Evolutionary conservation across 148 eudicot species (phyloP), one percentile per base, ranked within the genome.

Genomic region (Rhododendron simsii): DNA sequence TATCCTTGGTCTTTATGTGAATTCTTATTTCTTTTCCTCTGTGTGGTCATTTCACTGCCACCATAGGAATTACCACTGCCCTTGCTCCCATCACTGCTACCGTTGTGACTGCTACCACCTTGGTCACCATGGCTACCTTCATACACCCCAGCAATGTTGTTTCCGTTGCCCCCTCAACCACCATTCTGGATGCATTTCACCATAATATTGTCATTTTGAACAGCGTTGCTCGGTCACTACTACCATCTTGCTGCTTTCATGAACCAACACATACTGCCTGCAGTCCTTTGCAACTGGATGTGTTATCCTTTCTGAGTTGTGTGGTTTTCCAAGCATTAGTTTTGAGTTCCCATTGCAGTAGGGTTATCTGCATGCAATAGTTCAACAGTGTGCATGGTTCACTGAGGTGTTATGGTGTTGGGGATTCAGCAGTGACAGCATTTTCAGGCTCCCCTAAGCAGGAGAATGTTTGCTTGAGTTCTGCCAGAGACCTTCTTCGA

Each of bases 81-180:
- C 35, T 80, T 57, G 55, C 11, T 35, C 61, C 82, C 20, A 50
- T 80, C 21, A 50, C n/a, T 48, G 82, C 37, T 80, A 50, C 82
- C 61, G 28, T 14, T 33, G 30, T 4, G 20, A 80, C 37, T 48
- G 20, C 50, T 51, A 14, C 82, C 53, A 21, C 28, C 30, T 78
- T 45, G 81, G 28, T 45, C 33, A 44, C 33, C 59, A 14, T 28
- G 21, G 59, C 61, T 51, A n/a, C 20, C 59, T 4, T 80, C 82
- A 50, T 28, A 30, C 82, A 80, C 33, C 47, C 59, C 82, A 48
- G 81, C 35, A 28, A 16, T 50, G 61, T 26, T 23, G 23, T 45
- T 78, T 48, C 35, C 53, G n/a, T 79, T 79, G 82, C 82, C 59
- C 7, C 37, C 59, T 79, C 59, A 48, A 79, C 82, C 82, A 48